phyloP scores from a whole-genome alignment of 139 green algal species.

The Ostreobium quekettii region DNA sequence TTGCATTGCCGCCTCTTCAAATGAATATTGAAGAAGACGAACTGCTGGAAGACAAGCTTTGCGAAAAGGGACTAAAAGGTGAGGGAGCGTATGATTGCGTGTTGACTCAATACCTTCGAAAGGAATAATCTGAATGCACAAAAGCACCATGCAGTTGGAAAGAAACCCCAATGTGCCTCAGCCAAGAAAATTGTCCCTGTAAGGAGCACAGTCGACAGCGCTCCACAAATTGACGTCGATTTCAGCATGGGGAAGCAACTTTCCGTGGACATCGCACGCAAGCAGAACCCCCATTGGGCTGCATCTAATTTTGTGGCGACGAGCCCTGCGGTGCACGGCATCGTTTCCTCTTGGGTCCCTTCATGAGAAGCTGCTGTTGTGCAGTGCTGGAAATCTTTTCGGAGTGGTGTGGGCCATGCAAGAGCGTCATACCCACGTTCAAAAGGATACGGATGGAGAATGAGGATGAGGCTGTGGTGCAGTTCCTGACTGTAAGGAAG shows the following conservation, averaged over 20 bases:
- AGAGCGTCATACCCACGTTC: conserved; percentile 23
- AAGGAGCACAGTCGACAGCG: too few relatives aligned
- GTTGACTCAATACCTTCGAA: too few relatives aligned
- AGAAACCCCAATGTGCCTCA: too few relatives aligned
- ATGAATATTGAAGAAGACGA: conserved; percentile 15
- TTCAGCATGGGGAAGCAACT: too few relatives aligned
- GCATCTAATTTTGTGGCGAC: too few relatives aligned
- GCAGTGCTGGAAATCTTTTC: conserved; percentile 28
- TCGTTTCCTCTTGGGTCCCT: background rate
- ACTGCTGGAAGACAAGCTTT: conserved; percentile 20
- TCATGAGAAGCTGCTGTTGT: background rate
- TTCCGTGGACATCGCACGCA: too few relatives aligned
- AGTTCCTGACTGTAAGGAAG: conserved; percentile 22
- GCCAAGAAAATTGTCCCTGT: too few relatives aligned
- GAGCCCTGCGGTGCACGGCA: background rate
- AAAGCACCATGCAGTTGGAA: too few relatives aligned
- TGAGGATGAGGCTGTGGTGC: conserved; percentile 23
- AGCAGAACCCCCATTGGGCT: too few relatives aligned
- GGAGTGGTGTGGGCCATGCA: conserved; percentile 24
- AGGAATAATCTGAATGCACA: too few relatives aligned
- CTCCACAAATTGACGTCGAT: background rate
- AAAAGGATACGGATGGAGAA: conserved; percentile 27
- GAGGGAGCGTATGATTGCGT: too few relatives aligned
- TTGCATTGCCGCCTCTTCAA: conserved; percentile 20
- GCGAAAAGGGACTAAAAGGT: conserved; percentile 26